phyloP scores from a whole-genome alignment of 495 filamentous ascomycete genomes.

The Amniculicola lignicola region DNA sequence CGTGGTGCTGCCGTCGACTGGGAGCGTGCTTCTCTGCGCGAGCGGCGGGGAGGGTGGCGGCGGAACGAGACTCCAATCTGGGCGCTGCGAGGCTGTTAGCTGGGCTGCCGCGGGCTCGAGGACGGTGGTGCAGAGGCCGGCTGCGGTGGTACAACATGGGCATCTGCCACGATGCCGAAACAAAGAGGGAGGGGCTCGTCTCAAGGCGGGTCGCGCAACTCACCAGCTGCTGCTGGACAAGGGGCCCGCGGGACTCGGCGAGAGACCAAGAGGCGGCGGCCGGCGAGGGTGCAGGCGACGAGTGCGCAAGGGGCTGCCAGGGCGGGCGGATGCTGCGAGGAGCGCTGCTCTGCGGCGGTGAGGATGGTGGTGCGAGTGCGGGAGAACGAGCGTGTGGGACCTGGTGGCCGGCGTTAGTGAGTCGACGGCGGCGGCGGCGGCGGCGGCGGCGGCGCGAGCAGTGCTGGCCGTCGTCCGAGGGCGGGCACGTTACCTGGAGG shows the following conservation, averaged over 20 bases:
- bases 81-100: conserved; percentile 19
- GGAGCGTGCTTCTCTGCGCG: background rate
- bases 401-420: background rate
- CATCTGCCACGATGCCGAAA: conserved; percentile 30
- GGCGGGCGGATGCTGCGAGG: no score
- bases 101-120: conserved; percentile 8
- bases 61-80: conserved; percentile 11
- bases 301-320: background rate
- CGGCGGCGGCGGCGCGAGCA: conserved; percentile 14
- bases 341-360: no score
- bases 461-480: no score
- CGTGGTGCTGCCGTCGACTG: conserved; percentile 7
- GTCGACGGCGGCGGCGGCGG: conserved; percentile 5
- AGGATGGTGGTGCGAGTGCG: background rate
- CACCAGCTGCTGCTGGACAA: conserved; percentile 29
- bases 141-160: conserved; percentile 28
- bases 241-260: conserved; percentile 13
- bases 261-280: conserved; percentile 26
- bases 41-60: background rate
- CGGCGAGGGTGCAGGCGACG: background rate
- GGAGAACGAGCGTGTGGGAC: conserved; percentile 2
- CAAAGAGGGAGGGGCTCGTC: conserved; percentile 30
- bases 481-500: no score
- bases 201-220: conserved; percentile 20
- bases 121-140: conserved; percentile 21